Conservation (phyloP, 208 protist genomes). For the Wallacemonas collosoma region DNA sequence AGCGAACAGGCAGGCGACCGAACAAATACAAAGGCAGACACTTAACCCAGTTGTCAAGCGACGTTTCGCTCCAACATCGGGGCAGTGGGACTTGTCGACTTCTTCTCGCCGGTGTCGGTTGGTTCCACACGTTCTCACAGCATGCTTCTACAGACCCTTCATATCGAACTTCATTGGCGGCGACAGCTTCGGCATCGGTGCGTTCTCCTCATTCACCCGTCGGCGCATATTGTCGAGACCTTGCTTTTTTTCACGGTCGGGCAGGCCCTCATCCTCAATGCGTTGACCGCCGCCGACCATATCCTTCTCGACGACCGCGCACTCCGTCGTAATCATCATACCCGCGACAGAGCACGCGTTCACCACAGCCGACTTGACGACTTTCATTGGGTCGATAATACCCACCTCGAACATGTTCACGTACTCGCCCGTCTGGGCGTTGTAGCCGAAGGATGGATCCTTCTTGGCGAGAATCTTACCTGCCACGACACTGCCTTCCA, state of each 20-base stretch:
- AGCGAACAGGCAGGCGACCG: too few relatives aligned
- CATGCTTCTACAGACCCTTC: constrained; percentile 62
- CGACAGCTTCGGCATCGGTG: constrained; percentile 81
- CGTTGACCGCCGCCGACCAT: constrained; percentile 41
- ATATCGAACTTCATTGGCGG: constrained; percentile 90
- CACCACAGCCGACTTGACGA: constrained; percentile 97
- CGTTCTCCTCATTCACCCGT: constrained; percentile 77
- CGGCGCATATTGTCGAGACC: constrained; percentile 66
- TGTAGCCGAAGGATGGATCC: constrained; percentile 94
- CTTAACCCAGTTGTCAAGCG: not conserved
- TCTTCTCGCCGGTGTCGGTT: too few relatives aligned
- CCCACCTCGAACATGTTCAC: constrained; percentile 98
- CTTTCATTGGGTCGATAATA: constrained; percentile 99
- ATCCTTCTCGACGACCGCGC: constrained; percentile 93
- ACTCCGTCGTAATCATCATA: constrained; percentile 99
- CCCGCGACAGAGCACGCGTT: constrained; percentile 98
- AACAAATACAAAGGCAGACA: constrained; percentile 8
- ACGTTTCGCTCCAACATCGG: too few relatives aligned
- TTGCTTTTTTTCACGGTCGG: constrained; percentile 81
- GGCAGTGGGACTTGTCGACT: too few relatives aligned
- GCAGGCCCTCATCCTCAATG: constrained; percentile 81
- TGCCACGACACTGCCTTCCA: constrained; percentile 97
- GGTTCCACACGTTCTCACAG: too few relatives aligned
- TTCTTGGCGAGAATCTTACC: constrained; percentile 93
- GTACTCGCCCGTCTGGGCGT: constrained; percentile 96